Evolutionary conservation across 1,284 basidiomycete species (phyloP), one percentile per base, ranked within the genome.

Genomic region (Vanrija pseudolonga): DNA sequence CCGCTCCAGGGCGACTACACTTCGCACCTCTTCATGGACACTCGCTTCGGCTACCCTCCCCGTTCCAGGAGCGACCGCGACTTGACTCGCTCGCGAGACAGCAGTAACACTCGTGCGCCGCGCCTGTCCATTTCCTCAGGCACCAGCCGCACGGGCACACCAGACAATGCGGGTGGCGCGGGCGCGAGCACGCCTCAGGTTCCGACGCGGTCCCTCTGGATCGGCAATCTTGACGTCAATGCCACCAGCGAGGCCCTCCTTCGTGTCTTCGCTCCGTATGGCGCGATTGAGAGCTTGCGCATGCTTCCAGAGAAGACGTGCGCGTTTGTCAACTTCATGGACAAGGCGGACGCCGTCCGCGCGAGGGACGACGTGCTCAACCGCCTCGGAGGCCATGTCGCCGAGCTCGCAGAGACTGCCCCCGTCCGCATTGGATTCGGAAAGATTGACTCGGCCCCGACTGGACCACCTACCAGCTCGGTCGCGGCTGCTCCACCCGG

Each of bases 291-390:
- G 78, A 94, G 90, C 66, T 80, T 98, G 71, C 82, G 95, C 61
- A 80, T 98, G 67, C 81, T 98, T 45, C 93, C 93, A 3, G 95
- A 98, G 78, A 98, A 98, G 91, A 93, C 95, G 72, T 98, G 96
- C 72, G 95, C 94, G 9, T 98, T 98, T 73, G 93, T 98, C 74
- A 98, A 98, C 76, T 98, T 95, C 71, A 89, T 96, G 52, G 94
- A 96, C 64, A 87, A 91, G 69, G 83, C 85, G 1, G 95, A 98
- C 75, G 96, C 95, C 18, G 86, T 98, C 57, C 86, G 89, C 53
- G 95, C 95, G 6, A 92, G 95, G 68, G 95, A 98, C 40, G 96
- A 98, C 72, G 90, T 98, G 18, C 81, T 96, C 49, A 96, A 94
- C 69, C 86, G 94, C 28, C 84, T 97, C 38, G 90, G 90, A 38